A percentile compares a stretch with the other conserved stretches of the same genome.
Conservation (phyloP, 345 rosid genomes). For the Hypericum perforatum region DNA sequence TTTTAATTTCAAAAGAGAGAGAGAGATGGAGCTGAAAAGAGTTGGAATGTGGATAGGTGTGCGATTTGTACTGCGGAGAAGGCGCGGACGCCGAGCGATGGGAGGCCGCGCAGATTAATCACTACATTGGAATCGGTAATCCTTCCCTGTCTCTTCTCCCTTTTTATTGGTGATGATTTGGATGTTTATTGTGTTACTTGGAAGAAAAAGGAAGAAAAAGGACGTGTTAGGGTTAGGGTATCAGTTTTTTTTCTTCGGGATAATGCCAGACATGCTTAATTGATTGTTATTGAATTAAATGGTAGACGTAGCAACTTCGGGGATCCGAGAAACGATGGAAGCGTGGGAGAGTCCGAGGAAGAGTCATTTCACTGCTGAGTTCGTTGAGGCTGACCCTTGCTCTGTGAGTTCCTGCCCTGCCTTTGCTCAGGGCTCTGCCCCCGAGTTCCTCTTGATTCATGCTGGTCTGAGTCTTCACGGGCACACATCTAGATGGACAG, state of each 20-base stretch:
- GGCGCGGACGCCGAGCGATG: slow-evolving; percentile 63
- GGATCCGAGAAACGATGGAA: slow-evolving; percentile 45
- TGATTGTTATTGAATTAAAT: neutral
- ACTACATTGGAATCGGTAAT: slow-evolving; percentile 75
- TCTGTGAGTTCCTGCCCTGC: slow-evolving; percentile 24
- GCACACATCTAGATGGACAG: too few relatives aligned
- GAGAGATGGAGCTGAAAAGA: too few relatives aligned
- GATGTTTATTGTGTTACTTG: neutral
- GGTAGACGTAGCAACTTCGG: slow-evolving; percentile 54
- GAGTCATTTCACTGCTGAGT: slow-evolving; percentile 45
- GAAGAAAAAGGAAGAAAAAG: too few relatives aligned
- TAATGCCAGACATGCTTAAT: neutral
- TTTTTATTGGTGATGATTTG: neutral
- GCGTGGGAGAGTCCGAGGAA: slow-evolving; percentile 80
- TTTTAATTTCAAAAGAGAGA: too few relatives aligned
- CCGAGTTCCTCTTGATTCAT: neutral
- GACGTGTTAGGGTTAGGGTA: too few relatives aligned
- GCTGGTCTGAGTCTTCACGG: neutral
- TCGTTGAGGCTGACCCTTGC: slow-evolving; percentile 81
- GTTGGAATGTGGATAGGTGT: slow-evolving; percentile 35
- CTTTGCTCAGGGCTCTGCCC: neutral
- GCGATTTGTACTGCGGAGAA: slow-evolving; percentile 81
- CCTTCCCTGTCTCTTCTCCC: neutral
- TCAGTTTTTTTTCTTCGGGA: neutral
- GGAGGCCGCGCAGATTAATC: slow-evolving; percentile 63